Percentiles rank a stretch among this genome's conserved stretches.
phyloP scores from a whole-genome alignment of 1,284 basidiomycete genomes.

The Ceratobasidium sp. region DNA sequence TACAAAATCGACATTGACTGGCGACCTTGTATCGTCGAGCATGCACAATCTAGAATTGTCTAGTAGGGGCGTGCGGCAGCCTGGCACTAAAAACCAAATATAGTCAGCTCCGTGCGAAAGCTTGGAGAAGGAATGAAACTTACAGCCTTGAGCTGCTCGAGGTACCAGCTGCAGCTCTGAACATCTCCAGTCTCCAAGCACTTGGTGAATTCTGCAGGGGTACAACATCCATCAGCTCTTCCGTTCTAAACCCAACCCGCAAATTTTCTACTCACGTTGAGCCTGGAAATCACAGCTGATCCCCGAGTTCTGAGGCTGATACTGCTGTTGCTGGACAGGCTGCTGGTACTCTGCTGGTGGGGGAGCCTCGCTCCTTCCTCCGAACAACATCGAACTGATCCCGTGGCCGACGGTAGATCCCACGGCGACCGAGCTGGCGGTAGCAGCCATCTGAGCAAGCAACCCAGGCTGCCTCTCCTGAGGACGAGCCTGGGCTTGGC shows the following conservation, averaged over 20 bases:
- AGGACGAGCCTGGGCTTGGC: constrained; percentile 9
- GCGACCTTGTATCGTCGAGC: not conserved
- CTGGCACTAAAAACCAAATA: constrained; percentile 64
- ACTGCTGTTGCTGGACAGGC: constrained; percentile 55
- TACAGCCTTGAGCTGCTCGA: constrained; percentile 84
- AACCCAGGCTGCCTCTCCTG: constrained; percentile 61
- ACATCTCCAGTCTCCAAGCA: constrained; percentile 80
- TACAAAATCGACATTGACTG: not conserved
- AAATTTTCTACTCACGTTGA: constrained; percentile 61
- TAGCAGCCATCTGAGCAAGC: constrained; percentile 84
- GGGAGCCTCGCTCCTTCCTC: constrained; percentile 61
- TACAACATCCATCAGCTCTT: constrained; percentile 2
- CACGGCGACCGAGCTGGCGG: constrained; percentile 84
- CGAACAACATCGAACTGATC: constrained; percentile 84
- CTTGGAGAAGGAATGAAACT: constrained; percentile 49
- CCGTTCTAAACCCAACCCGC: not conserved
- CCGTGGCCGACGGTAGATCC: constrained; percentile 87
- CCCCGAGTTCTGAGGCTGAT: constrained; percentile 48
- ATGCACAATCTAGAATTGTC: constrained; percentile 16
- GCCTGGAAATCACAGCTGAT: constrained; percentile 73
- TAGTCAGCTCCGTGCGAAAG: not conserved
- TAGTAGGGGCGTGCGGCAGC: constrained; percentile 73
- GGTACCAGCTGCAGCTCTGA: constrained; percentile 78
- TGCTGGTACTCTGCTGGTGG: constrained; percentile 46
- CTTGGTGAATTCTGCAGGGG: constrained; percentile 69